Conservation (phyloP, 306 rosid species). For the Quercus mongolica region DNA sequence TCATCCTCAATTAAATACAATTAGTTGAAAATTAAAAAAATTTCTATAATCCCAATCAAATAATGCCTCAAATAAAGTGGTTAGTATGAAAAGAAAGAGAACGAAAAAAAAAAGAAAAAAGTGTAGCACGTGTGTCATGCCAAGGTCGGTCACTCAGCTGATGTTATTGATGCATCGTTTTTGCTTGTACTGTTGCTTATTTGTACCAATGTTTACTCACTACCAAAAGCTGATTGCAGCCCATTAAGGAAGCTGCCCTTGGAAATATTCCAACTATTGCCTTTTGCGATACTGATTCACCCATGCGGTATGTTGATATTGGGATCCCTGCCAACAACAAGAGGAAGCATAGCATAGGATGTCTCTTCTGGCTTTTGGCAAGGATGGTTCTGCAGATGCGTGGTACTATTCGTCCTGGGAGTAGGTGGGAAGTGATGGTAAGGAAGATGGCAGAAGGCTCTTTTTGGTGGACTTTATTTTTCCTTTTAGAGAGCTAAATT, state of each 20-base stretch:
- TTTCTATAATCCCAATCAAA: no score
- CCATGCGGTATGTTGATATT: conserved; percentile 83
- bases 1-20: no score
- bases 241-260: conserved; percentile 81
- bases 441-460: neutral
- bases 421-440: conserved; percentile 93
- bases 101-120: no score
- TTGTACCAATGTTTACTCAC: neutral
- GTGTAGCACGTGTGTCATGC: no score
- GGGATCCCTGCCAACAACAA: conserved; percentile 96
- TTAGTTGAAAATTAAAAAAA: no score
- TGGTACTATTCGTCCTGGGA: conserved; percentile 66
- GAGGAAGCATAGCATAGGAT: conserved; percentile 89
- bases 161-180: neutral
- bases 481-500: neutral
- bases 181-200: neutral
- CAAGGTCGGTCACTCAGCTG: no score
- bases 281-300: conserved; percentile 88
- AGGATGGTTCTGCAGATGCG: conserved; percentile 96
- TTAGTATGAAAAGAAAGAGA: no score
- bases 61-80: no score
- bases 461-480: neutral
- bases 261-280: conserved; percentile 93
- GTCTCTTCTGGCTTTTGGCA: conserved; percentile 89
- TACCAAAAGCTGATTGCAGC: conserved; percentile 42